Evolutionary conservation across 139 green algal species (phyloP), one percentile per base, ranked within the genome.

Genomic region (Desmodesmus armatus): DNA sequence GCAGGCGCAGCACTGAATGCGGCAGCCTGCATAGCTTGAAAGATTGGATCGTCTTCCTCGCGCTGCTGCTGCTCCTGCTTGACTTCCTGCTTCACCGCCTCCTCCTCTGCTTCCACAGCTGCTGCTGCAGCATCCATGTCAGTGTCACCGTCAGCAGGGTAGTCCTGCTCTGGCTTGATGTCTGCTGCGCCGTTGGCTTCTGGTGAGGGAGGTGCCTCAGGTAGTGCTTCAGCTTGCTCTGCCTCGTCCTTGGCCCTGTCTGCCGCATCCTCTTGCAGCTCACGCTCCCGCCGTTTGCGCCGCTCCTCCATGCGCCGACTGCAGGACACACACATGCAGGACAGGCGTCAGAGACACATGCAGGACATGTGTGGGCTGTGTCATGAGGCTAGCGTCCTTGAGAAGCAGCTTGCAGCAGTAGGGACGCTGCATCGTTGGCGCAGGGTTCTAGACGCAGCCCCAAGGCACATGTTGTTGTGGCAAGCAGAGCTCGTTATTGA

Each of bases 221-320:
- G n/a, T n/a, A n/a, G n/a, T 62, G 25, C 51, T 58, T 58, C 77
- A 39, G 75, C 75, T n/a, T 33, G 5, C 40, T 74, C 60, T n/a
- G 76, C 19, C 63, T 77, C 58, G 58, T 83, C 77, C 39, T 72
- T 73, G 13, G n/a, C 60, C 27, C 72, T 60, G 49, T 83, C 86
- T 43, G 80, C 84, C 3, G 51, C 65, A 63, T 96, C 92, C 51
- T 90, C 85, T 29, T 87, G 55, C 43, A 88, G 81, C 85, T 96
- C 93, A 37, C 77, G 39, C 39, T 88, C 73, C 11, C 93, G 88
- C 71, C 80, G 79, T 47, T 91, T 89, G 67, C 86, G 85, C 1
- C 93, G 90, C 29, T 91, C 91, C 49, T 87, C 58, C 0, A 78
- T 82, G 0, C 89, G 86, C 49, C 88, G 90, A 77, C 91, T 96